A percentile compares a stretch with the other conserved stretches of the same genome.
These are phyloP conservation scores for Podospora tetraspora DNA, from an alignment of 495 filamentous ascomycete genomes.

Conservation along the genomic window DNA sequence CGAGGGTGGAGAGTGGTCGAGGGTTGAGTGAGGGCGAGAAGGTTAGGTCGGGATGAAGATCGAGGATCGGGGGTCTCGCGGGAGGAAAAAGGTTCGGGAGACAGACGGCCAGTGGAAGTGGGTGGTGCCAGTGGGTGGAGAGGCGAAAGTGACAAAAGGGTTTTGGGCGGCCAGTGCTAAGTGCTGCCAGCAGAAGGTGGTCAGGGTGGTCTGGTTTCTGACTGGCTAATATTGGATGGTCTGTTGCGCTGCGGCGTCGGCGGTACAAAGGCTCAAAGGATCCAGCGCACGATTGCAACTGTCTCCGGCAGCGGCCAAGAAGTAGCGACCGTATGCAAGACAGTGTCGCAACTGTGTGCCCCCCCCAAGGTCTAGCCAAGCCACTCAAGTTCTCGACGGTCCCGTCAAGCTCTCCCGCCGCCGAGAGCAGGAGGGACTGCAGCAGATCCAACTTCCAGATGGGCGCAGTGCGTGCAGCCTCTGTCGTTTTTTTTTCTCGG, in stretches of 20 bases:
- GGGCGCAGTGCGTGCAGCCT: neutral
- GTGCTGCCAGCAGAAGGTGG: neutral
- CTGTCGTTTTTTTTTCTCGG: neutral
- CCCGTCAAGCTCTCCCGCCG: neutral
- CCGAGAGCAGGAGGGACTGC: neutral
- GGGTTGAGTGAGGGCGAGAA: conserved; percentile 2
- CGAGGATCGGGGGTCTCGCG: neutral
- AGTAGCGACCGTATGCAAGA: conserved; percentile 2
- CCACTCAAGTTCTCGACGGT: neutral
- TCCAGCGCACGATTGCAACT: conserved; percentile 5
- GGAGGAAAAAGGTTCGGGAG: neutral
- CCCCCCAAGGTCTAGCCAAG: neutral
- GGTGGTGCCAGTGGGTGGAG: conserved; percentile 6
- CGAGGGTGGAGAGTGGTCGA: neutral
- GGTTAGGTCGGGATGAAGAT: conserved; percentile 2
- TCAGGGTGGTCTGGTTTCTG: neutral
- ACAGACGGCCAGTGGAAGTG: neutral
- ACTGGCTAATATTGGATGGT: conserved; percentile 21
- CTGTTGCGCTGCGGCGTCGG: conserved; percentile 24
- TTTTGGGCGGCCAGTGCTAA: conserved; percentile 9
- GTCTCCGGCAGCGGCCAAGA: conserved; percentile 1
- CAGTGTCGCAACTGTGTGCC: neutral
- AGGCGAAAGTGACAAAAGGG: conserved; percentile 17
- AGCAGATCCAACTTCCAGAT: neutral
- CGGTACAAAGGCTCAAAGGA: conserved; percentile 17